A percentile compares a stretch with the other conserved stretches of the same genome.
phyloP scores from a whole-genome alignment of 371 early-diverging fungal genomes.

The Rhizopus sp. region DNA sequence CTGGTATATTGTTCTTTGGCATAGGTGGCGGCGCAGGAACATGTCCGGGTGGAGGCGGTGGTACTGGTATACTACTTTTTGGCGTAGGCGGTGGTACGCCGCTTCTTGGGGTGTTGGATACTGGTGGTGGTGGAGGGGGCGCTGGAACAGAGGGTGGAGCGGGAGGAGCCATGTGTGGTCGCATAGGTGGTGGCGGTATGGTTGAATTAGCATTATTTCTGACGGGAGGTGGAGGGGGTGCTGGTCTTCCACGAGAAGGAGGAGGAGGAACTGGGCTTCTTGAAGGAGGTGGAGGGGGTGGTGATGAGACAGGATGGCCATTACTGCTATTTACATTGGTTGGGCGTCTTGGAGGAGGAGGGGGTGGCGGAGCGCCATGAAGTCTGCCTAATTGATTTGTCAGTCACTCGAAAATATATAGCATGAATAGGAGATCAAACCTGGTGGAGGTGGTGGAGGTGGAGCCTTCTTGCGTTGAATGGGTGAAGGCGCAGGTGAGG shows the following conservation, averaged over 20 bases:
- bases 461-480: conserved; percentile 20
- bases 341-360: conserved; percentile 23
- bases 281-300: conserved; percentile 17
- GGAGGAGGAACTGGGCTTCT: conserved; percentile 19
- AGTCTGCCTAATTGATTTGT: conserved; percentile 1
- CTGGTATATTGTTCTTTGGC: background rate
- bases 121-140: conserved; percentile 16
- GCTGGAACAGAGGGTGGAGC: conserved; percentile 7
- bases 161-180: conserved; percentile 11
- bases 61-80: conserved; percentile 2
- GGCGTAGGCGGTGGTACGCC: conserved; percentile 8
- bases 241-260: conserved; percentile 12
- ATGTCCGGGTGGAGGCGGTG: conserved; percentile 19
- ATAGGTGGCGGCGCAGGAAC: conserved; percentile 10
- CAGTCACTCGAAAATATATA: no score
- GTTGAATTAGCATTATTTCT: background rate
- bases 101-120: background rate
- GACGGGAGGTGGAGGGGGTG: conserved; percentile 44
- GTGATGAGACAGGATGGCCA: background rate
- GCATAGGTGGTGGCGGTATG: conserved; percentile 1
- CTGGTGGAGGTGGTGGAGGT: conserved; percentile 33
- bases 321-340: conserved; percentile 1
- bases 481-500: conserved; percentile 1
- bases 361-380: conserved; percentile 15
- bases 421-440: background rate